Base-by-base conservation (phyloP, 192 early-diverging fungal genomes). In the Coemansia sp. region DNA sequence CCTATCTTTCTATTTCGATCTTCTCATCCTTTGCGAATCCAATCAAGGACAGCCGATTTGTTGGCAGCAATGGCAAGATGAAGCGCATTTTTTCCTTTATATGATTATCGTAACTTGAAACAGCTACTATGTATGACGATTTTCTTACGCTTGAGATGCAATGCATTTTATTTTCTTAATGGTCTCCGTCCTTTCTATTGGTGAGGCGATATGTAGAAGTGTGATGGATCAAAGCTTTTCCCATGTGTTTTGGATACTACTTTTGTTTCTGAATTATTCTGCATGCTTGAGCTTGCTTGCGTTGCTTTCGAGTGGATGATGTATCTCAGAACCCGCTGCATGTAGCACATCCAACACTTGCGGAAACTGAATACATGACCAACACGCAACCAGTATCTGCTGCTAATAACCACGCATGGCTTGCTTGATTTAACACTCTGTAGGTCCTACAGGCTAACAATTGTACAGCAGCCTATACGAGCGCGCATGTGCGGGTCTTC, bases 401-500 rank as follows among this genome's bases (percentile, higher is more conserved):
- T 35, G 34, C 34, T 46, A 46, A 46, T 1, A 1, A 46, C n/a
- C 10, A 13, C 5, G 13, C 15, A 46, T 13, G 43, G 20, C 45
- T 35, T 37, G 28, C 34, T 39, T 40, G n/a, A 46, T 37, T 62
- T 56, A 53, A 9, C 10, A 48, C 2, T 16, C 57, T 72, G n/a
- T 83, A 91, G 89, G 58, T 68, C 81, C 28, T 88, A 85, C 60
- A 76, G 64, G 59, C 73, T 92, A 18, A 71, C 84, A 16, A 89
- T 92, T 59, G 86, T 86, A 25, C 90, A 92, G 62, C 90, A 92
- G 58, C 90, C 90, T 15, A 72, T 92, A 18, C 85, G 89, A 58
- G 89, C 89, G 9, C 82, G 90, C 23, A 91, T 92, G 90, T 92
- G 90, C 67, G 91, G 91, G 26, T 92, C 90, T 55, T 89, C 89